These are phyloP conservation scores for Bruguiera parviflora DNA, from an alignment of 345 rosid genomes.

Conservation along the genomic window DNA sequence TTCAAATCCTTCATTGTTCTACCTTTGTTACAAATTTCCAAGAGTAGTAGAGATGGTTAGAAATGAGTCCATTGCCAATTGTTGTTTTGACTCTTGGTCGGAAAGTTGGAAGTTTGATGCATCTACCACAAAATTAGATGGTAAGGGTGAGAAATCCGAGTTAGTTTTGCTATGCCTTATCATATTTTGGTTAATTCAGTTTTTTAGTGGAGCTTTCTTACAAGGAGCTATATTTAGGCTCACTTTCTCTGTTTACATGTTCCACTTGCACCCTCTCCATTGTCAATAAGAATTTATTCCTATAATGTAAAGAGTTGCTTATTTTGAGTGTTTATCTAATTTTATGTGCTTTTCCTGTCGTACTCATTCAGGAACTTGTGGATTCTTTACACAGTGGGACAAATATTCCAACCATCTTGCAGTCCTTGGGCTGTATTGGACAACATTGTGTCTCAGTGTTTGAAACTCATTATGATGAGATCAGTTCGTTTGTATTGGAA, in stretches of 20 bases:
- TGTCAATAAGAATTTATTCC: neutral
- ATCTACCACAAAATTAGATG: too few species aligned
- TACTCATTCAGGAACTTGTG: constrained; percentile 52
- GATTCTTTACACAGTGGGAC: constrained; percentile 50
- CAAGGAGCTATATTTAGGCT: too few species aligned
- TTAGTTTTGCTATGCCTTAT: neutral
- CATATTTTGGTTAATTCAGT: neutral
- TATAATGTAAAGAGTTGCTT: neutral
- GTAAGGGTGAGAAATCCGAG: neutral
- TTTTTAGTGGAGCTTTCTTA: neutral
- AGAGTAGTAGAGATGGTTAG: too few species aligned
- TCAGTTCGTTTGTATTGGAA: constrained; percentile 45
- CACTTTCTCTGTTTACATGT: neutral
- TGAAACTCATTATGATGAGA: constrained; percentile 51
- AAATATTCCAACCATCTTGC: constrained; percentile 73
- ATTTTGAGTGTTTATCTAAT: neutral
- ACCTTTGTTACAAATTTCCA: too few species aligned
- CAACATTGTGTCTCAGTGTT: constrained; percentile 57
- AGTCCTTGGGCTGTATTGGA: constrained; percentile 82
- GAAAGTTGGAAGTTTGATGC: neutral
- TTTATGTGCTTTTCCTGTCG: neutral
- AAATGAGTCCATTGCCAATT: too few species aligned
- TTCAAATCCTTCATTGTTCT: neutral
- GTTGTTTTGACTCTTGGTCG: neutral
- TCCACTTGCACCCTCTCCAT: neutral